Evolutionary conservation across 1,284 basidiomycete genomes (phyloP).

Genomic region (Xerocomus cyaneibrunnescens): DNA sequence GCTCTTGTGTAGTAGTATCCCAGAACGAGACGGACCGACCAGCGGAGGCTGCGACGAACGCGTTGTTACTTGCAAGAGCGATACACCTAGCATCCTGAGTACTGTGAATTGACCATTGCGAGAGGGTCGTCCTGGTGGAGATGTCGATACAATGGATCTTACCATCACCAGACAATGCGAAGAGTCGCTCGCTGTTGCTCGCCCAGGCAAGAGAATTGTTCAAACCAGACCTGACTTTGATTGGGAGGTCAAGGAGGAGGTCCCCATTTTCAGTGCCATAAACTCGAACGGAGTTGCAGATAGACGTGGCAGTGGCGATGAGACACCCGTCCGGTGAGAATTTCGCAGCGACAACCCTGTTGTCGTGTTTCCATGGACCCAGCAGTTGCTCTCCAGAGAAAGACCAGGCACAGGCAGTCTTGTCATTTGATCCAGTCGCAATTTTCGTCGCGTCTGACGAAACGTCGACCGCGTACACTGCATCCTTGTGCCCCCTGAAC

Average conservation of each 20-base stretch:
- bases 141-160: neutral
- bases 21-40: neutral
- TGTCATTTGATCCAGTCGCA: neutral
- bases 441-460: neutral
- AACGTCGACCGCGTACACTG: neutral
- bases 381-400: neutral
- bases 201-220: neutral
- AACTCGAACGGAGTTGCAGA: neutral
- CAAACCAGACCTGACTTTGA: neutral
- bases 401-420: neutral
- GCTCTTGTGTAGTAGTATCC: neutral
- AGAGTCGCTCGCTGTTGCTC: neutral
- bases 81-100: neutral
- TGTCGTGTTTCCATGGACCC: neutral
- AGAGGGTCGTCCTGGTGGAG: neutral
- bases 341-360: neutral
- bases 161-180: neutral
- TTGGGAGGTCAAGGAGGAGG: neutral
- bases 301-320: neutral
- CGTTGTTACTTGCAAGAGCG: neutral
- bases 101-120: neutral
- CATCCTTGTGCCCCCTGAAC: neutral
- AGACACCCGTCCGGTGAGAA: neutral
- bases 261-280: neutral
- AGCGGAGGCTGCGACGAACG: conserved; percentile 1